phyloP scores from a whole-genome alignment of 23 red algal genomes.

The Gracilaria domingensis region DNA sequence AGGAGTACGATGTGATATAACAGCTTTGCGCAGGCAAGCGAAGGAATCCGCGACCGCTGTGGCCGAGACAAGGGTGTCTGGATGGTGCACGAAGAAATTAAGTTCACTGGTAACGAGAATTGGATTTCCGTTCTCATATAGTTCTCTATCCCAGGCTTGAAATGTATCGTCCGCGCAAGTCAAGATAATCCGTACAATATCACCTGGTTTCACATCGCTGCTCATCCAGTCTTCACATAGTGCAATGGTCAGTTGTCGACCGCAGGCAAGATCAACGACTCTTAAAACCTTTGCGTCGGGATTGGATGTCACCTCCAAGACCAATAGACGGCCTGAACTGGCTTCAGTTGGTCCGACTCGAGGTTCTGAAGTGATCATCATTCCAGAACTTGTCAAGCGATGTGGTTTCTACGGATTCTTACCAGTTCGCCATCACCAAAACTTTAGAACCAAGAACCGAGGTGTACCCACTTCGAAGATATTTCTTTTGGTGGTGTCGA shows the following conservation, averaged over 20 bases:
- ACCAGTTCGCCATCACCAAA: neutral
- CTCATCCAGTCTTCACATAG: constrained; percentile 63
- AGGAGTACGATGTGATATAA: constrained; percentile 67
- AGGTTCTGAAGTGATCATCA: neutral
- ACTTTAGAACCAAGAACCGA: too few species aligned
- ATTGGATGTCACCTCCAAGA: constrained; percentile 34
- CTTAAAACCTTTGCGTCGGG: constrained; percentile 29
- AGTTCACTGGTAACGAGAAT: constrained; percentile 54
- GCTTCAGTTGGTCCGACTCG: constrained; percentile 37
- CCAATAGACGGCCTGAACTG: constrained; percentile 27
- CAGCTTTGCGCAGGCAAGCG: constrained; percentile 65
- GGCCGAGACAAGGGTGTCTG: constrained; percentile 80
- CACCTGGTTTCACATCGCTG: constrained; percentile 23
- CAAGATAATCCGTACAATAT: constrained; percentile 59
- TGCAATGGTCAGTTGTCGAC: constrained; percentile 31
- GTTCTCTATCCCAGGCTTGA: constrained; percentile 19
- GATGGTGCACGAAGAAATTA: constrained; percentile 77
- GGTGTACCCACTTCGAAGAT: neutral
- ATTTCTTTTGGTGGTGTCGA: too few species aligned
- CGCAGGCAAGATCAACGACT: constrained; percentile 5
- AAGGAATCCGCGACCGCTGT: constrained; percentile 84
- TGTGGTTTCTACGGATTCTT: neutral
- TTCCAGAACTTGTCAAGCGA: neutral
- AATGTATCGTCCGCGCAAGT: constrained; percentile 4
- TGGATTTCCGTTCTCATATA: neutral